These are phyloP conservation scores for Trypanosomatidae sp. DNA, from an alignment of 208 protist genomes.

Conservation along the genomic window DNA sequence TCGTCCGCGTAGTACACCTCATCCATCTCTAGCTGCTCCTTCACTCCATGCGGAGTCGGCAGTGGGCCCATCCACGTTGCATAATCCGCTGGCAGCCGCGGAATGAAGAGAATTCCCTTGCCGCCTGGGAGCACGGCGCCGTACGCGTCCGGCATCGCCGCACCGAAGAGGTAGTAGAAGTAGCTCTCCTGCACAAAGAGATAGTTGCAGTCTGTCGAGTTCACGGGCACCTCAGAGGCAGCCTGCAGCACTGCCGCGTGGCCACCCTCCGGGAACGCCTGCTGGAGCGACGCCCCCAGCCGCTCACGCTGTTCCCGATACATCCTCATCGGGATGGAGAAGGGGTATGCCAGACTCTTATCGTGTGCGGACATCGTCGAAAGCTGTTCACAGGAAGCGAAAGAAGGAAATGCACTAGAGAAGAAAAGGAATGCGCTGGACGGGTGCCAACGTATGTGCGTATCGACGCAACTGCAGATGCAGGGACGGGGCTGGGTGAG, in stretches of 20 bases:
- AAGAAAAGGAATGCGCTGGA: not conserved
- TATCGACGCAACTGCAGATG: not conserved
- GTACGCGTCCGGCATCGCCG: constrained; percentile 81
- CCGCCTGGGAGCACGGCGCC: constrained; percentile 72
- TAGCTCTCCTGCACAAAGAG: constrained; percentile 95
- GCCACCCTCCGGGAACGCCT: constrained; percentile 38
- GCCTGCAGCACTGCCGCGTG: constrained; percentile 84
- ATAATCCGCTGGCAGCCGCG: constrained; percentile 77
- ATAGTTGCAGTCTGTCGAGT: constrained; percentile 89
- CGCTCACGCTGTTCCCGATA: constrained; percentile 85
- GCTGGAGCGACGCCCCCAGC: constrained; percentile 45
- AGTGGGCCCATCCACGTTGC: constrained; percentile 91
- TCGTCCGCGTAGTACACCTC: constrained; percentile 89
- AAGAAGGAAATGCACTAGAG: not conserved
- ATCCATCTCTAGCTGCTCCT: constrained; percentile 56
- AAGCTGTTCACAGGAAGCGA: not conserved
- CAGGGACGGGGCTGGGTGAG: not conserved
- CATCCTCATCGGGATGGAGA: constrained; percentile 71
- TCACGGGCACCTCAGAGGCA: constrained; percentile 80
- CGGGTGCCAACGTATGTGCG: not conserved
- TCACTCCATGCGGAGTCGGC: constrained; percentile 70
- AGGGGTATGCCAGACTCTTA: constrained; percentile 59
- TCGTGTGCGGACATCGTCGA: constrained; percentile 18
- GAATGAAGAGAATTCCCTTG: constrained; percentile 83
- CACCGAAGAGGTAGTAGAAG: constrained; percentile 94